These are phyloP conservation scores for Erythrophleum ivorense DNA, from an alignment of 331 rosid genomes.

Conservation along the genomic window DNA sequence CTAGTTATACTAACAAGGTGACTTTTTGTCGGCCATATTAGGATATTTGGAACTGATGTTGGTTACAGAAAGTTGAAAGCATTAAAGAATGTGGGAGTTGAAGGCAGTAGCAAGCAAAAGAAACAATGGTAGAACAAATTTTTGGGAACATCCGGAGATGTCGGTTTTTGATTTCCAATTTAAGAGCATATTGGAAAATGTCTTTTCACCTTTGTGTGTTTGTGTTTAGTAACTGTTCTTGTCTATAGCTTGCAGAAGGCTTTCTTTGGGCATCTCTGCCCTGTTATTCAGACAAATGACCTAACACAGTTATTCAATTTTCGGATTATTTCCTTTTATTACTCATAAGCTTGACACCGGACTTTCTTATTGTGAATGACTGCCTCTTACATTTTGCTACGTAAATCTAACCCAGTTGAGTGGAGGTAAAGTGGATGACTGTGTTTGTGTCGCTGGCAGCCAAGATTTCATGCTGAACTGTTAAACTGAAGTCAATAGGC, in stretches of 20 bases:
- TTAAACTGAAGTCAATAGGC: neutral
- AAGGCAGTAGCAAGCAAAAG: constrained; percentile 51
- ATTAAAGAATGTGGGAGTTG: constrained; percentile 51
- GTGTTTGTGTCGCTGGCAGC: neutral
- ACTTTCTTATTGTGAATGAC: neutral
- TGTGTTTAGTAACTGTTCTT: constrained; percentile 29
- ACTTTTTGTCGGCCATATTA: constrained; percentile 32
- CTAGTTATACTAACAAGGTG: constrained; percentile 21
- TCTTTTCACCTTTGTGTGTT: constrained; percentile 29
- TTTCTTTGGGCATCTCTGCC: constrained; percentile 27
- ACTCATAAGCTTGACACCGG: constrained; percentile 1
- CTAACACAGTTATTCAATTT: neutral
- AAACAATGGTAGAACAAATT: constrained; percentile 31
- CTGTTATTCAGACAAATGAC: constrained; percentile 27
- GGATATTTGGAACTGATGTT: constrained; percentile 89
- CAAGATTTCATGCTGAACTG: neutral
- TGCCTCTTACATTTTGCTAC: neutral
- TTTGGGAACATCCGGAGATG: constrained; percentile 15
- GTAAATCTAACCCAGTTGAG: neutral
- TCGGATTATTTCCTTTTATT: neutral
- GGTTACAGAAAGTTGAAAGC: constrained; percentile 86
- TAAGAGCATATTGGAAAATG: constrained; percentile 33
- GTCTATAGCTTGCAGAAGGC: constrained; percentile 44
- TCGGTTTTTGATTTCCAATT: constrained; percentile 34
- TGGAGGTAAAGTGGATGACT: constrained; percentile 12